Evolutionary conservation across 495 filamentous ascomycete genomes (phyloP).

Genomic region (Aspergillus diversus): DNA sequence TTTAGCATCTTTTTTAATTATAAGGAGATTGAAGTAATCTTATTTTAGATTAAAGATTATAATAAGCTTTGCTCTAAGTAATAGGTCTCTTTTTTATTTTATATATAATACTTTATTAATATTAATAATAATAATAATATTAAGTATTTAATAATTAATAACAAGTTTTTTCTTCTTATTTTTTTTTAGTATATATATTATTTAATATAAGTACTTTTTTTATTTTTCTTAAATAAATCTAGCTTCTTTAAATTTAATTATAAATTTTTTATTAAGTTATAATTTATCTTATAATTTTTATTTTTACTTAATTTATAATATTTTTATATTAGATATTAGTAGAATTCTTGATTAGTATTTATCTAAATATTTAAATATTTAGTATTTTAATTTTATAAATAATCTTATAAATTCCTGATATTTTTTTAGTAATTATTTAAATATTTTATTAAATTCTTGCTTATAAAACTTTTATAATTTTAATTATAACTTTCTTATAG

Average conservation of each 20-base stretch:
- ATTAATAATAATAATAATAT: constrained; percentile 13
- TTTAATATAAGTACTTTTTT: no score
- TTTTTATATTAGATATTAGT: background rate
- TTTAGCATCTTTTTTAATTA: constrained; percentile 14
- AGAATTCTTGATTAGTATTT: background rate
- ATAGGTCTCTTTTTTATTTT: constrained; percentile 10
- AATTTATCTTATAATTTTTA: constrained; percentile 3
- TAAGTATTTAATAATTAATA: no score
- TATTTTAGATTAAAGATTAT: constrained; percentile 15
- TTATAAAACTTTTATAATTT: background rate
- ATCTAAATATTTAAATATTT: background rate
- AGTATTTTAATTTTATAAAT: constrained; percentile 5
- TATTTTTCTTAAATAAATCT: no score
- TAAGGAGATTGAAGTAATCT: constrained; percentile 12
- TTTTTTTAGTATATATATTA: no score
- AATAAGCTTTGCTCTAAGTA: constrained; percentile 1
- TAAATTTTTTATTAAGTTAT: background rate
- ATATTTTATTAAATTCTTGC: background rate
- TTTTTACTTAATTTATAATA: background rate
- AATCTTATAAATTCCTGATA: background rate
- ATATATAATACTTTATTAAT: constrained; percentile 13
- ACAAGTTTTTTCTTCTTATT: no score
- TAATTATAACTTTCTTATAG: background rate
- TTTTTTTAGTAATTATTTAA: constrained; percentile 2
- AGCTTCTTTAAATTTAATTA: background rate